Evolutionary conservation across 805 yeast genomes (phyloP), one percentile per base, ranked within the genome.

Genomic region (Candida pini): DNA sequence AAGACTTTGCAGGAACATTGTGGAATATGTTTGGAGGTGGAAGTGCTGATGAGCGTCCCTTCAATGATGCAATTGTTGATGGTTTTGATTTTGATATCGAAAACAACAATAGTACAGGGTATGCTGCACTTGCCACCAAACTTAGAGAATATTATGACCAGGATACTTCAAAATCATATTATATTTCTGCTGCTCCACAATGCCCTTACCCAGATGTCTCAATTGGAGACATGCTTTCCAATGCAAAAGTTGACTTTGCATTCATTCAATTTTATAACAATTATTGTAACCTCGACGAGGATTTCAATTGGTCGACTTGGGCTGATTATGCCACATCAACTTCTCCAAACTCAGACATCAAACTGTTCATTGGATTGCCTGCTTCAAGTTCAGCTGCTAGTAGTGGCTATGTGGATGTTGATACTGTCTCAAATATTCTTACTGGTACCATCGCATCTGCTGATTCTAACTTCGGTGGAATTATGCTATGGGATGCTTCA

Each of bases 251-350:
- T 45, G 96, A 88, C 60, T 86, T 77, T 57, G 82, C 86, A 4
- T 86, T 84, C 54, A 71, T 89, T 45, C 96, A 87, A 63, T 88
- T 88, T 63, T 88, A 87, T 71, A 88, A 88, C 73, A 88, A 88
- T 63, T 69, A 79, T 53, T 84, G 95, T 60, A 61, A 71, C 30
- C 64, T 78, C 36, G 68, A 66, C 26, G 52, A 55, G 13, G 44
- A 44, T 20, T 88, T 86, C 69, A 71, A 71, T 58, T 70, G 68
- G 65, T 81, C 78, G 42, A 71, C 83, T 19, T 87, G 96, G 96
- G 65, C 68, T 21, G 56, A 68, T 22, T 85, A 56, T 53, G 92
- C 90, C 18, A 42, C 62, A 14, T 61, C 57, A 32, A 49, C 67
- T 18, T 69, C 89, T 23, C 81, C 82, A 44, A 88, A 88, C 64